A percentile compares a stretch with the other conserved stretches of the same genome.
These are phyloP conservation scores for Teunomyces cretensis DNA, from an alignment of 805 yeast species.

Conservation along the genomic window DNA sequence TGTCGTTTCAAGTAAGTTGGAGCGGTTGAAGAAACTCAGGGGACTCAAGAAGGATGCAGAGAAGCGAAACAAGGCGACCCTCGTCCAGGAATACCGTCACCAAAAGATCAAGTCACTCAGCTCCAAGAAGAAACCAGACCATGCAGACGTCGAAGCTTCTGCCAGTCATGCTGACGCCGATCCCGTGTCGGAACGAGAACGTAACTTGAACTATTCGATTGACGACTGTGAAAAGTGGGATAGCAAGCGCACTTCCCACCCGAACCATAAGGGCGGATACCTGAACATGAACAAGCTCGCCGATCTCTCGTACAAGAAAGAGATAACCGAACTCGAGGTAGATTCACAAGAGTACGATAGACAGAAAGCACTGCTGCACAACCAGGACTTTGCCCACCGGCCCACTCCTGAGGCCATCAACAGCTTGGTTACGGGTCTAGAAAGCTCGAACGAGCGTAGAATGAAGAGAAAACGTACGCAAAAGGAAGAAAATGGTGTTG, in stretches of 20 bases:
- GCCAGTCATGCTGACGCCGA: background rate
- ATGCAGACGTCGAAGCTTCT: background rate
- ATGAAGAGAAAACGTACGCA: slow-evolving; percentile 37
- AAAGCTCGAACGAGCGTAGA: slow-evolving; percentile 36
- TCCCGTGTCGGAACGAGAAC: slow-evolving; percentile 7
- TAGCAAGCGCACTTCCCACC: slow-evolving; percentile 23
- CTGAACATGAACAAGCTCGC: slow-evolving; percentile 58
- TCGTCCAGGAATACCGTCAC: slow-evolving; percentile 15
- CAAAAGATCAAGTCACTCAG: slow-evolving; percentile 24
- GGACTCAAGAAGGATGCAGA: slow-evolving; percentile 15
- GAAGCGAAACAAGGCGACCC: slow-evolving; percentile 16
- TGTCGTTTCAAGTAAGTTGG: background rate
- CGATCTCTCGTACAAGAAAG: slow-evolving; percentile 57
- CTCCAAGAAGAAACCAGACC: slow-evolving; percentile 32
- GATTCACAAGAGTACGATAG: slow-evolving; percentile 43
- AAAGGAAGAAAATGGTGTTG: slow-evolving; percentile 33
- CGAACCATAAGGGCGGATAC: slow-evolving; percentile 34
- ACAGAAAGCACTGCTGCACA: slow-evolving; percentile 25
- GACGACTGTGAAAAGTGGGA: slow-evolving; percentile 70
- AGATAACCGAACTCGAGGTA: slow-evolving; percentile 34
- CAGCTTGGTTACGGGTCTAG: slow-evolving; percentile 30
- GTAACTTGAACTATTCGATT: slow-evolving; percentile 37
- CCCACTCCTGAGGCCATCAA: slow-evolving; percentile 32
- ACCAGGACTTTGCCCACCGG: slow-evolving; percentile 22
- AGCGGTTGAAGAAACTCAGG: slow-evolving; percentile 14